Conservation (phyloP, 345 rosid species). For the Melaleuca alternifolia region DNA sequence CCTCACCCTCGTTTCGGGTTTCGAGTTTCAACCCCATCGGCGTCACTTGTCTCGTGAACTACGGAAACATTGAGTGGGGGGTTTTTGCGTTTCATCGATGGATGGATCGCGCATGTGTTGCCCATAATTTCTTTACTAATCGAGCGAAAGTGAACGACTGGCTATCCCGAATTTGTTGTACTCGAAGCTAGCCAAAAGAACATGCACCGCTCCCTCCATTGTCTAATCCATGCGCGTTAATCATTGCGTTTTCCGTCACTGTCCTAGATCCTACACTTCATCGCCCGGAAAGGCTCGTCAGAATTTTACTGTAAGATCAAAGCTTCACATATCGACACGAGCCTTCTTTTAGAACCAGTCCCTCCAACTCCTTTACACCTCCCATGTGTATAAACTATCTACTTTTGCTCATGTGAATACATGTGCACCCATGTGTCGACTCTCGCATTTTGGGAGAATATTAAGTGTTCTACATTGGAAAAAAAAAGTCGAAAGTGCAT, state of each 20-base stretch:
- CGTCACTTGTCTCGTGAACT: background rate
- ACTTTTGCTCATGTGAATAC: background rate
- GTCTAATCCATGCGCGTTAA: background rate
- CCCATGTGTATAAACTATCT: background rate
- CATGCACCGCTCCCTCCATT: background rate
- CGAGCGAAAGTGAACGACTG: background rate
- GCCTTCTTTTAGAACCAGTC: background rate
- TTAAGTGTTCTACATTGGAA: background rate
- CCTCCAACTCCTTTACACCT: background rate
- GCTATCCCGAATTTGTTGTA: background rate
- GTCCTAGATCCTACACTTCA: background rate
- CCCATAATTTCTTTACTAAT: background rate
- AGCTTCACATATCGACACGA: background rate
- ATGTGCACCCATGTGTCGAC: background rate
- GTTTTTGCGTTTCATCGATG: background rate
- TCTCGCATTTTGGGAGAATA: background rate
- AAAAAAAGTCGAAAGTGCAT: background rate
- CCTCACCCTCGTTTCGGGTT: background rate
- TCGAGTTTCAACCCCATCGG: background rate
- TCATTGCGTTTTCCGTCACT: background rate
- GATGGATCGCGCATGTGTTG: background rate
- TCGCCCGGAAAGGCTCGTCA: background rate
- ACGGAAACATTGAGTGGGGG: background rate
- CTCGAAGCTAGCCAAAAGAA: background rate
- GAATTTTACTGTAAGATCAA: background rate